Conservation (phyloP, 768 basidiomycete genomes). For the Lentinula edodes region DNA sequence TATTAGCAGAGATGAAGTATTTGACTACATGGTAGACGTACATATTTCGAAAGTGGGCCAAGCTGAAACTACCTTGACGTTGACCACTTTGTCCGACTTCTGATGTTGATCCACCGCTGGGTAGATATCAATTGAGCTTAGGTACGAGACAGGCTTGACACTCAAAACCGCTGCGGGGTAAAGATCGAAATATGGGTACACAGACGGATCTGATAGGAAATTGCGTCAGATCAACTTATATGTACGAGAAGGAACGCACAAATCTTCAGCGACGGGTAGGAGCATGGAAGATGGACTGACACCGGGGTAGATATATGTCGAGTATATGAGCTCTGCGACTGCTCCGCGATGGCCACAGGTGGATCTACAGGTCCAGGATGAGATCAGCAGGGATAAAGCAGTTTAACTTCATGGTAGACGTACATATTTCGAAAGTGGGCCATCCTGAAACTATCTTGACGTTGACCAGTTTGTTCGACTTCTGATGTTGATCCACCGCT, state of each 20-base stretch:
- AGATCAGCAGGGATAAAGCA: background rate
- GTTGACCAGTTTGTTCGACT: background rate
- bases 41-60: slow-evolving; percentile 2
- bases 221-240: background rate
- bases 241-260: background rate
- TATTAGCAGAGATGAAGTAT: background rate
- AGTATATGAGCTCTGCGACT: background rate
- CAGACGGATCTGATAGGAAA: slow-evolving; percentile 16
- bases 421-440: slow-evolving; percentile 1
- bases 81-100: background rate
- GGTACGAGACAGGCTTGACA: no score
- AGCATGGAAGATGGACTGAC: background rate
- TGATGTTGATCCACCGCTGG: slow-evolving; percentile 12
- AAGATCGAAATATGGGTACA: slow-evolving; percentile 24
- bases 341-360: background rate
- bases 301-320: background rate
- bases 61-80: background rate
- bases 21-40: background rate
- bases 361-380: background rate
- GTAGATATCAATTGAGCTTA: slow-evolving; percentile 14
- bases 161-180: slow-evolving; percentile 18
- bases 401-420: background rate
- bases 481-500: background rate
- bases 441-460: background rate
- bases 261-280: background rate